These are phyloP conservation scores for Colletotrichum scovillei DNA, from an alignment of 2,329 filamentous ascomycete genomes.

Conservation along the genomic window DNA sequence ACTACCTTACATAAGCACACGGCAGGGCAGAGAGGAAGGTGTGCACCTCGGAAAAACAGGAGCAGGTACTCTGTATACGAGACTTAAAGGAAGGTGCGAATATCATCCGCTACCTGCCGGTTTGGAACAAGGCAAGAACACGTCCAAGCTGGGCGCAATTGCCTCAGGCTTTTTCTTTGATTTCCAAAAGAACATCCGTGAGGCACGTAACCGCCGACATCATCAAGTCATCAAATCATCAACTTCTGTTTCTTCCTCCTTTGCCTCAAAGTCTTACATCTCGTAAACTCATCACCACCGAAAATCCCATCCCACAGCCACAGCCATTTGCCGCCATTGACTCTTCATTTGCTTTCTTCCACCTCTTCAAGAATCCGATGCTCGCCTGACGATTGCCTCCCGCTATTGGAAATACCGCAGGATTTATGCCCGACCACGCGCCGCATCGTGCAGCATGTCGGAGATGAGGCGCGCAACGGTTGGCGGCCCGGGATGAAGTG, in stretches of 20 bases:
- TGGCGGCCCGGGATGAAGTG: neutral
- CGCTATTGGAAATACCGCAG: neutral
- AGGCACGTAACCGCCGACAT: neutral
- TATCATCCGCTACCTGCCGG: neutral
- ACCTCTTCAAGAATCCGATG: neutral
- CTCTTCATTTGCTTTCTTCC: neutral
- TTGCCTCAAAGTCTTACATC: neutral
- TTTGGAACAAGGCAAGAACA: neutral
- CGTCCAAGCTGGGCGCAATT: neutral
- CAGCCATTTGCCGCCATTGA: neutral
- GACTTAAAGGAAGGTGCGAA: neutral
- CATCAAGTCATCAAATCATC: neutral
- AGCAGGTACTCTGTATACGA: neutral
- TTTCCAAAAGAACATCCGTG: neutral
- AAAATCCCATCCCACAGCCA: neutral
- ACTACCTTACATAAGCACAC: neutral
- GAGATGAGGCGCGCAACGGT: constrained; percentile 12
- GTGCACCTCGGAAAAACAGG: constrained; percentile 7
- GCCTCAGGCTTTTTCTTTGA: neutral
- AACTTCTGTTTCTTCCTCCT: neutral
- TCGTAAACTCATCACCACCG: neutral
- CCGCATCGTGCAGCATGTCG: constrained; percentile 14
- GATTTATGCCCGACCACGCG: neutral
- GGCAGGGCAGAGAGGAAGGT: neutral
- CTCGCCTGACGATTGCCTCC: neutral